phyloP scores from a whole-genome alignment of 257 asterid genomes.

The Cruciata laevipes region DNA sequence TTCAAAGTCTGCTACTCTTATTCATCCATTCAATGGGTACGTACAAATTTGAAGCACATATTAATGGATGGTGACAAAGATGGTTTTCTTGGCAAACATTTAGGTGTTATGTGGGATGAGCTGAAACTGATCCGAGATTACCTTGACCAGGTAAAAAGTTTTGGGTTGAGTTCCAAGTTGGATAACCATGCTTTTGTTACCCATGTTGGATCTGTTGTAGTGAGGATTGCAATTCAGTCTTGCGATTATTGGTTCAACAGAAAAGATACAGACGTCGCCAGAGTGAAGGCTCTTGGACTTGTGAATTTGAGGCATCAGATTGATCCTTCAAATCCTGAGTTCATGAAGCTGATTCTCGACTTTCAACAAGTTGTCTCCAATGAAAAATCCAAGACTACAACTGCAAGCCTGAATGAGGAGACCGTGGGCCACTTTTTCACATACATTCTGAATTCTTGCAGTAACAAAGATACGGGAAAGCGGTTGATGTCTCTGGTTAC shows the following conservation, averaged over 20 bases:
- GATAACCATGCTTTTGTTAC: neutral
- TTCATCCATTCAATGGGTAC: fast-evolving
- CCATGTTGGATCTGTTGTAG: neutral
- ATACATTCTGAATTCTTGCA: neutral
- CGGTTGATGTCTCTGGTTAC: neutral
- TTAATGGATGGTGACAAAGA: neutral
- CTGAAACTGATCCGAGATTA: neutral
- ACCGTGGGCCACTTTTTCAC: neutral
- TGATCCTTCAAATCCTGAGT: neutral
- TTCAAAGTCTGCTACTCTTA: neutral
- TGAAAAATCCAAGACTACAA: too few species aligned
- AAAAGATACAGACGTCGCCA: neutral
- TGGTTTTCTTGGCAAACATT: neutral
- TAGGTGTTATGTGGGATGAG: neutral
- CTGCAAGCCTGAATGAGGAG: too few species aligned
- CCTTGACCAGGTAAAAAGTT: too few species aligned
- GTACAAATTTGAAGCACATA: neutral
- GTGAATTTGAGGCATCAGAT: constrained; percentile 1
- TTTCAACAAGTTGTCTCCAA: neutral
- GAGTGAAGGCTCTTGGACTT: neutral
- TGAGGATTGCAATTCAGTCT: neutral
- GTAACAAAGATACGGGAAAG: neutral
- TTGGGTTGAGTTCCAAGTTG: too few species aligned
- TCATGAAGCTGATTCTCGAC: neutral
- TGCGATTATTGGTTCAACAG: constrained; percentile 1